Evolutionary conservation across 371 early-diverging fungal genomes (phyloP).

Genomic region (Apophysomyces sp.): DNA sequence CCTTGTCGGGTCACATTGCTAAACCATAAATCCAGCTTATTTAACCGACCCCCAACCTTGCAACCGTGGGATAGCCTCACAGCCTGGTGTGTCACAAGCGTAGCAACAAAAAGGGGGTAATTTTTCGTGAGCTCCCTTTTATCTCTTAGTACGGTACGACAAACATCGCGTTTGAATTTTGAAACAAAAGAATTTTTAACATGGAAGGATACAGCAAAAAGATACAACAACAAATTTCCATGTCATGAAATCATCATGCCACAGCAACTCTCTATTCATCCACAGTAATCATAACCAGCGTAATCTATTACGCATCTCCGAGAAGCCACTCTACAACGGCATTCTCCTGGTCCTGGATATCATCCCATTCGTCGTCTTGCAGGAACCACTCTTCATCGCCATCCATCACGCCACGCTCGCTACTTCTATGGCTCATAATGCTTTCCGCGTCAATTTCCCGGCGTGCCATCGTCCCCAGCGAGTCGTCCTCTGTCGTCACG

Average conservation of each 20-base stretch:
- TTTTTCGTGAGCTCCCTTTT: no score
- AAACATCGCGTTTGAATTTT: no score
- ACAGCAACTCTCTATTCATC: no score
- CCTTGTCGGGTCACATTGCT: background rate
- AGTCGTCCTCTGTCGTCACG: conserved; percentile 13
- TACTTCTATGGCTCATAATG: background rate
- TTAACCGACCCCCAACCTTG: no score
- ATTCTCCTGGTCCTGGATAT: conserved; percentile 36
- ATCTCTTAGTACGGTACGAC: no score
- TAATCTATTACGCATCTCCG: conserved; percentile 29
- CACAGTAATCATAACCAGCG: no score
- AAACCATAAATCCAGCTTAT: background rate
- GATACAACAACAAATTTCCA: no score
- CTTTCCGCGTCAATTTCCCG: background rate
- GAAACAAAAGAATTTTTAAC: no score
- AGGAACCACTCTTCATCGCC: conserved; percentile 51
- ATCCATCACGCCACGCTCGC: conserved; percentile 35
- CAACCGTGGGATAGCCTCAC: no score
- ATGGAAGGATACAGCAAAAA: no score
- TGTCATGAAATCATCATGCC: no score
- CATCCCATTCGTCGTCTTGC: conserved; percentile 42
- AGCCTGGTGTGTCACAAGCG: background rate
- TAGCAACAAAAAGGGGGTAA: no score
- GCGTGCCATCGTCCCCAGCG: background rate
- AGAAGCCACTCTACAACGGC: conserved; percentile 45